These are phyloP conservation scores for Lyophyllum atratum DNA, from an alignment of 768 basidiomycete genomes.

Conservation along the genomic window DNA sequence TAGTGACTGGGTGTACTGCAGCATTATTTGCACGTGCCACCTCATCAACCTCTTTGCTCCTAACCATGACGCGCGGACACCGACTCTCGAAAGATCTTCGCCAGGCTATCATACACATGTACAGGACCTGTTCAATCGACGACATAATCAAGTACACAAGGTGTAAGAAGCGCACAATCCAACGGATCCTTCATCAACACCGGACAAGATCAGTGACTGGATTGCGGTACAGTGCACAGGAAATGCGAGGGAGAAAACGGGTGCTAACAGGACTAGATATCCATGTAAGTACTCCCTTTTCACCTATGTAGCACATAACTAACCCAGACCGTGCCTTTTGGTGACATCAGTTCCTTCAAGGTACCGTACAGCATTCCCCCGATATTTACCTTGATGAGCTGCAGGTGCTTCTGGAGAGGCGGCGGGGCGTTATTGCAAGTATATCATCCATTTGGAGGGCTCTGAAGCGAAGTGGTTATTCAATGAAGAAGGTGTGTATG, in stretches of 20 bases:
- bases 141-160: background rate
- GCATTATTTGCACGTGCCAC: too few relatives aligned
- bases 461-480: conserved; percentile 5
- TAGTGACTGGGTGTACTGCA: too few relatives aligned
- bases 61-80: background rate
- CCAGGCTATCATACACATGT: background rate
- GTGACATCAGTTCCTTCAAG: background rate
- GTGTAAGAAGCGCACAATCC: background rate
- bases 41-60: too few relatives aligned
- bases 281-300: background rate
- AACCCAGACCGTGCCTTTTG: too few relatives aligned
- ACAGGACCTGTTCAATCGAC: background rate
- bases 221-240: background rate
- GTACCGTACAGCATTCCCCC: background rate
- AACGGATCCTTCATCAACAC: background rate
- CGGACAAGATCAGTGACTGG: too few relatives aligned
- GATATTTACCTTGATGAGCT: conserved; percentile 17
- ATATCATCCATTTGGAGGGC: conserved; percentile 14
- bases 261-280: background rate
- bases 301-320: background rate
- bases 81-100: background rate
- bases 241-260: background rate
- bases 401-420: conserved; percentile 1
- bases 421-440: conserved; percentile 6
- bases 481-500: conserved; percentile 14